Base-by-base conservation (phyloP, 1,139 yeast species). In the Lodderomyces beijingensis region DNA sequence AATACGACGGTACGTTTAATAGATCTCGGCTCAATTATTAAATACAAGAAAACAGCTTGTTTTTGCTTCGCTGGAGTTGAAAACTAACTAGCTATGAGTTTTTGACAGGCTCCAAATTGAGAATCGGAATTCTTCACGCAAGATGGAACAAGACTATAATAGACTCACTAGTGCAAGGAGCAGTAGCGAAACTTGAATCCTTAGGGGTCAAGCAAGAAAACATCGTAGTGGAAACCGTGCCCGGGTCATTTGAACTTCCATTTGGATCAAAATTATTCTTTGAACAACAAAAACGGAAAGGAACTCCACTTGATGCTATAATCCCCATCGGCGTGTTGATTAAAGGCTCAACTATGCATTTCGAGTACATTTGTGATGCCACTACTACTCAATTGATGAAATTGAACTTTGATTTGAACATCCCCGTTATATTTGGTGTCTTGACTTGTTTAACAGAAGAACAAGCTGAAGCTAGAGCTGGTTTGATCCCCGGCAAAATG, bases 261-360 rank as follows among this genome's bases (percentile, higher is more conserved):
- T 84, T 64, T 53, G 96, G 89, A 27, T 67, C 88, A 16, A 69
- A 74, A 57, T 68, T 52, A 42, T 64, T 79, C 40, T 62, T 65
- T 39, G 70, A 70, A 16, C 70, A 69, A 44, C 69, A 71, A 40
- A 58, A 62, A 35, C 55, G 53, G 34, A 48, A 56, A 37, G 73
- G 70, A 30, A 57, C 63, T 39, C 76, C 78, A 18, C 66, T 83
- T 42, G 96, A 91, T 54, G 96, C 93, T 3, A 75, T 89, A 31
- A 86, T 91, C 43, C 91, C 97, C 34, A 88, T 91, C 47, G 98
- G 98, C 37, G 91, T 85, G 25, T 71, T 91, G 51, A 89, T 91
- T 63, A 91, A 91, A 65, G 98, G 98, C 36, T 80, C 89, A 28
- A 91, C 97, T 30, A 88, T 88, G 96, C 98, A 91, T 65, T 91